Evolutionary conservation across 306 rosid genomes (phyloP), one percentile per base, ranked within the genome.

Genomic region (Fagus crenata): DNA sequence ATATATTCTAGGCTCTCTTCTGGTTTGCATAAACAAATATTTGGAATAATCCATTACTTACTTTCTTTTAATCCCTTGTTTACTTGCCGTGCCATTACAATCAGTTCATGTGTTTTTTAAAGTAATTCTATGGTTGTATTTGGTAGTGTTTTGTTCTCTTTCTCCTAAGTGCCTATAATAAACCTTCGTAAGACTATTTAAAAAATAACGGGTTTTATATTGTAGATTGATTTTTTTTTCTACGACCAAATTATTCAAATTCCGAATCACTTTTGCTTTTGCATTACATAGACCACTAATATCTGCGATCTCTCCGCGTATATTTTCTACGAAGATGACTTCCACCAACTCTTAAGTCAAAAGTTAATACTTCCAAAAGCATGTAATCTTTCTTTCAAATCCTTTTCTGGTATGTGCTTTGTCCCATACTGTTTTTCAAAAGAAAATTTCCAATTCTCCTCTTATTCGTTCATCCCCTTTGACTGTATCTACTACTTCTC

Each of bases 291-390:
- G 81, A 82, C 86, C 84, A 85, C 84, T 81, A 55, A 58, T 43
- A 15, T 77, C 49, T 77, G 77, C 85, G 85, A 63, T 41, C 61
- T 85, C 76, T 60, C 49, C 67, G 68, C 72, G 74, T 60, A 77
- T 43, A 61, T 80, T 77, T 89, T 89, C 65, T 72, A 42, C 51
- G 58, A 74, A 78, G 85, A 75, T 7, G 71, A 81, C 85, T 88
- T 86, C 85, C 91, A 86, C 90, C 86, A 82, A 54, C 79, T 73
- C 74, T 46, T 7, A 82, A 89, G 97, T 91, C 93, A 91, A 93
- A 93, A 86, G 93, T 83, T 75, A 64, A 78, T 83, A 76, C 86
- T 83, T 88, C 84, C 87, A 75, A 88, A 79, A 64, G 80, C 49
- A 76, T 46, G 74, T 77, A 70, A 42, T 59, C 84, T 85, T 81